Evolutionary conservation across 441 rosid species (phyloP), one percentile per base, ranked within the genome.

Genomic region (Lepidium campestre): DNA sequence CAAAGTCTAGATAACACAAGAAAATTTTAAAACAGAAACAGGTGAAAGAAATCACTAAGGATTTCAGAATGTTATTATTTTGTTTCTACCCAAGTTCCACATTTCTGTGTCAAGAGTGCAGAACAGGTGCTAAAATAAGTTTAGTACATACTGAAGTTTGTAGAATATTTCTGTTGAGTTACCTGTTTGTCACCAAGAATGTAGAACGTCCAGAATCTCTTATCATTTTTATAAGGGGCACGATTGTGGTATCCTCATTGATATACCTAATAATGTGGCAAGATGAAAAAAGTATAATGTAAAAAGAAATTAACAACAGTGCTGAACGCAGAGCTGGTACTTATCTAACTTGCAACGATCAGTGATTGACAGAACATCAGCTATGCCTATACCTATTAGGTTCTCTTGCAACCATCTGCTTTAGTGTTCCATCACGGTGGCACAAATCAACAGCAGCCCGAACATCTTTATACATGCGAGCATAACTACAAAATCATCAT

Each of bases 371-470:
- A 49, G 5, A 25, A 25, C 20, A 54, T 67, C 12, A 14, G 37
- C 53, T 77, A 70, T 79, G 89, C 99, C 77, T 76, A 70, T 79
- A 91, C 99, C 77, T 76, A 78, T 71, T 71, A 49, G 98, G 99
- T 79, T 94, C 88, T 70, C 78, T 75, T 7, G 98, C 97, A 76
- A 94, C 99, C 99, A 89, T 86, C 80, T 82, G 90, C 86, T 94
- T 94, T 63, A 94, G 70, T 63, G 98, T 94, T 79, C 98, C 99
- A 82, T 94, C 99, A 36, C 98, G 96, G 78, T 94, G 99, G 75
- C 99, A 91, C 88, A 94, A 78, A 77, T 94, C 99, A 77, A 94
- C 99, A 25, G 98, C 98, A 49, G 97, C 93, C 65, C 98, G 86
- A 48, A 89, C 98, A 75, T 91, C 99, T 76, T 84, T 88, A 72